Evolutionary conservation across 2,329 filamentous ascomycete species (phyloP), one percentile per base, ranked within the genome.

Genomic region (Curvularia sp.): DNA sequence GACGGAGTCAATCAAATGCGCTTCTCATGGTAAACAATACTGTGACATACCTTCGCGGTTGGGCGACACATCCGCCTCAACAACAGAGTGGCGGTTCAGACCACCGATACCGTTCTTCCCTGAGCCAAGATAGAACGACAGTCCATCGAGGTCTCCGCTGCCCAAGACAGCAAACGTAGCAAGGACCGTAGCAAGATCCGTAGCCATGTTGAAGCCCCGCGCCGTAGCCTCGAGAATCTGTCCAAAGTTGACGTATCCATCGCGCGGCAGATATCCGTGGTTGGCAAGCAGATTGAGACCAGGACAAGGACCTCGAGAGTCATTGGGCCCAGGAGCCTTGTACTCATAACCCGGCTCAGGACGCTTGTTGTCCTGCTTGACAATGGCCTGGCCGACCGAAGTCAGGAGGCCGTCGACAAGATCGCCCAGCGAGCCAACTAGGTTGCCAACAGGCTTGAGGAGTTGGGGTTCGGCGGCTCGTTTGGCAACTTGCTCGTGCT

Each of bases 271-370:
- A 54, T 80, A 82, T 13, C 78, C 79, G 58, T 84, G 80, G 64
- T 84, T 84, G 4, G 81, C 79, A n/a, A 84, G 71, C 0, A 82
- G 79, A 66, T 84, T 85, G 55, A 84, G 71, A 77, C 83, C 82
- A 1, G 83, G 82, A 56, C 82, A 84, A 23, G 82, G 81, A 0
- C 77, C 67, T 15, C 63, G 61, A 51, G 66, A 67, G 49, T 70
- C 67, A 9, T 53, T 51, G 5, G 64, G 53, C 3, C 59, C 58
- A 51, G 65, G 67, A 5, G 64, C 60, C 30, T 59, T 34, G 38
- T 65, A 68, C 19, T 53, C 49, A 39, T 60, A 70, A 9, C 63
- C 66, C 23, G 57, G 59, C 48, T 70, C 66, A 25, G 66, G 67
- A 23, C 64, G 64, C 49, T 63, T 64, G 47, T 70, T 66, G 47